Evolutionary conservation across 2,329 filamentous ascomycete species (phyloP), one percentile per base, ranked within the genome.

Genomic region (Fragosphaeria purpurea): DNA sequence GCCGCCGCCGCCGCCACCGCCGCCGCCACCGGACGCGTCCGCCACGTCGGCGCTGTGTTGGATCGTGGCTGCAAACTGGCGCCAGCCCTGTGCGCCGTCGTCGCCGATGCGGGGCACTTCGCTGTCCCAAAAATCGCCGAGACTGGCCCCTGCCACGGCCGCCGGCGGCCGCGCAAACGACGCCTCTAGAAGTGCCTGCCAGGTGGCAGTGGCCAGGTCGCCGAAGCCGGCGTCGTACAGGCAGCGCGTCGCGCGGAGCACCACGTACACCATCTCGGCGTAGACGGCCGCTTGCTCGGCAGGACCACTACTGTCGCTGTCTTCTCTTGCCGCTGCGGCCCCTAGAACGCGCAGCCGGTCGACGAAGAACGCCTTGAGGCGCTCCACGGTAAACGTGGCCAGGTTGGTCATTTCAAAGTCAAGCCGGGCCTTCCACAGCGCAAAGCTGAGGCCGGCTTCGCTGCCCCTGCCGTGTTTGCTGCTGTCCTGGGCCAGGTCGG

Each of bases 81-180:
- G 63, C 89, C 89, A 96, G 1, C 89, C 88, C 54, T 74, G 71
- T 3, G 88, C 83, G 2, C 71, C 73, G 1, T 67, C 60, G 58
- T 97, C 91, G 8, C 91, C 91, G 49, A 95, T 76, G 6, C 91
- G 79, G 0, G 85, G 72, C 0, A 80, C 74, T 61, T 96, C 91
- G 51, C 82, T 86, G 53, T 95, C 88, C 93, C 93, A 97, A 56
- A 93, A 95, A 3, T 82, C 75, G 9, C 59, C 45, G 12, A 55
- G 43, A 9, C 42, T 42, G 12, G 45, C 40, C 7, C n/a, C 47
- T 30, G 38, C 41, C 7, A 11, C 35, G 11, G 32, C 31, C 12
- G 30, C 49, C 2, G 58, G 56, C 3, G 85, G 81, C 4, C 72
- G 71, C 44, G 80, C 80, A 53, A 88, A 76, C 13, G 79, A 80